Base-by-base conservation (phyloP, 805 yeast species). In the Candida boidinii region DNA sequence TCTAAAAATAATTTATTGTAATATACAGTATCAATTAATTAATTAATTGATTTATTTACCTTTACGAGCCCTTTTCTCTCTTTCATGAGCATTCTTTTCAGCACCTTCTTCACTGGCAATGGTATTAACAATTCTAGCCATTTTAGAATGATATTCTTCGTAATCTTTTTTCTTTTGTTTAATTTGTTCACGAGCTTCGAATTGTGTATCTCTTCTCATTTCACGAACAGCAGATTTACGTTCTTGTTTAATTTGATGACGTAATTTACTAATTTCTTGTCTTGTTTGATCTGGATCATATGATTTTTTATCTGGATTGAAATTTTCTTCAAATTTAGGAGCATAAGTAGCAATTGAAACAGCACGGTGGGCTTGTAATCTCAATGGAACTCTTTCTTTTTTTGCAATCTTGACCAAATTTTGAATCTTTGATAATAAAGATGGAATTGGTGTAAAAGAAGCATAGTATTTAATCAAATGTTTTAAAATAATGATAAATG, bases 71-170 rank as follows among this genome's bases (percentile, higher is more conserved):
- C 70, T 76, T 66, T 75, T 82, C 51, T 88, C 96, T 39, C 87
- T 71, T 53, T 87, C 96, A 57, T 90, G 90, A 46, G 78, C 79
- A 55, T 92, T 88, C 68, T 85, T 83, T 53, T 86, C 96, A 5
- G 92, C 84, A 51, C 97, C 97, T 66, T 90, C 96, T 47, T 81
- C 87, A 4, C 96, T 87, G 41, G 82, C 83, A 49, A 92, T 85
- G 35, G 88, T 74, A 46, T 88, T 83, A 53, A 81, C 77, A 53
- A 92, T 79, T 44, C 72, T 73, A 28, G 94, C 82, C 86, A 92
- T 84, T 67, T 85, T 88, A 44, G 76, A 69, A 56, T 92, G 97
- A 56, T 92, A 92, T 8, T 73, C 88, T 26, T 71, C 70, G 48
- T 85, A 78, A 48, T 74, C 75, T 35, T 66, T 62, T 58, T 84